A percentile compares a stretch with the other conserved stretches of the same genome.
Conservation (phyloP, 2,329 filamentous ascomycete species). For the Kalmusia sp. region DNA sequence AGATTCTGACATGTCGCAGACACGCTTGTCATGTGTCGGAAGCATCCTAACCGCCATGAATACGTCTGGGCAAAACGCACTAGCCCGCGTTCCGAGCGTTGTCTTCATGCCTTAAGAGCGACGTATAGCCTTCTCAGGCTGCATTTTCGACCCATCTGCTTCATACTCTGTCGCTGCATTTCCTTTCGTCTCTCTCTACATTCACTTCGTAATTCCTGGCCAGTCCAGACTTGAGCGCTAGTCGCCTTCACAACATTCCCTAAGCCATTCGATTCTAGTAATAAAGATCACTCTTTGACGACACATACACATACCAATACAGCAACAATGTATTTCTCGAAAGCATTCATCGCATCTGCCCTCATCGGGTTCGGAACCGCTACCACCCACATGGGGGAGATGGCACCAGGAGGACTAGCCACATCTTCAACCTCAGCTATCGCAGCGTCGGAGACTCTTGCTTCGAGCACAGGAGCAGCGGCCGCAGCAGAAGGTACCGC, state of each 20-base stretch:
- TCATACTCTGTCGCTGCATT: conserved; percentile 36
- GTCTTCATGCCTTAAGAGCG: conserved; percentile 48
- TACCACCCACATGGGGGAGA: conserved; percentile 24
- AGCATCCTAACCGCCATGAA: conserved; percentile 35
- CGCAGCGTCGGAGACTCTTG: conserved; percentile 27
- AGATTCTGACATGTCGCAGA: conserved; percentile 47
- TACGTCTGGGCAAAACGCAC: conserved; percentile 31
- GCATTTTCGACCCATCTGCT: conserved; percentile 36
- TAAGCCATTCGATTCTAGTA: conserved; percentile 32
- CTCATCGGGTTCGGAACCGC: conserved; percentile 38
- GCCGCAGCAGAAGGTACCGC: no score
- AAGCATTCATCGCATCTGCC: conserved; percentile 36
- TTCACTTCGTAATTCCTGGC: conserved; percentile 46
- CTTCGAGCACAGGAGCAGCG: conserved; percentile 12
- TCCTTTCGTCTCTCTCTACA: conserved; percentile 41
- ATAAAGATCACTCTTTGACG: conserved; percentile 31
- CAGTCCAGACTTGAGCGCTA: conserved; percentile 50
- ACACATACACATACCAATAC: conserved; percentile 10
- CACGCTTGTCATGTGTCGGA: conserved; percentile 39
- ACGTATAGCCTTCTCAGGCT: conserved; percentile 44
- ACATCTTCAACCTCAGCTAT: conserved; percentile 11
- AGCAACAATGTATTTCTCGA: conserved; percentile 45
- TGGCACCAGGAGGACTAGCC: conserved; percentile 1
- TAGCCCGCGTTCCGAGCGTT: conserved; percentile 26
- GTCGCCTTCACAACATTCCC: conserved; percentile 40